Conservation (phyloP, 306 rosid genomes). For the Leucaena leucocephala region DNA sequence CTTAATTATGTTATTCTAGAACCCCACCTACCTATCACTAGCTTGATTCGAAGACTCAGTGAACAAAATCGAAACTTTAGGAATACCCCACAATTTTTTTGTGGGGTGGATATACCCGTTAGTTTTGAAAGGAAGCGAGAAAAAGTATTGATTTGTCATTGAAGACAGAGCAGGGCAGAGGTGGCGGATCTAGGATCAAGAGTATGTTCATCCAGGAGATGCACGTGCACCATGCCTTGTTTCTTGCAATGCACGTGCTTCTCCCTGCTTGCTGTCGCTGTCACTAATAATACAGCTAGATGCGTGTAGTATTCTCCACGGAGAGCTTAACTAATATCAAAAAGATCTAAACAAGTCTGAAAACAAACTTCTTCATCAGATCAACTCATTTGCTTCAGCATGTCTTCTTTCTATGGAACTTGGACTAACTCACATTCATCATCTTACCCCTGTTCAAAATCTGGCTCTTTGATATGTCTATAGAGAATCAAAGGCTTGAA, state of each 20-base stretch:
- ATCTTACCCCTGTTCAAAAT: not conserved
- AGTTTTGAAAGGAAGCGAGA: not conserved
- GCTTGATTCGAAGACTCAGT: not conserved
- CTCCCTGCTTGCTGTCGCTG: not conserved
- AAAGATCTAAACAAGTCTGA: not conserved
- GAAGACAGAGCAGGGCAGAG: not conserved
- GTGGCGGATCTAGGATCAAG: not conserved
- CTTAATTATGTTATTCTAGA: constrained; percentile 27
- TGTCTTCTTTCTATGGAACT: not conserved
- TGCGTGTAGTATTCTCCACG: not conserved
- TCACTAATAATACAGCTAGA: not conserved
- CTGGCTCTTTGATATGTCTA: not conserved
- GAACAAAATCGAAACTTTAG: not conserved
- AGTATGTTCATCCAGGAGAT: not conserved
- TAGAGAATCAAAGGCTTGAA: no score
- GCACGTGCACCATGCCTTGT: not conserved
- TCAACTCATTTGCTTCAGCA: not conserved
- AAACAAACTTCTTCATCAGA: not conserved
- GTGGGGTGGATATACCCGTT: no score
- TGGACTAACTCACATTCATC: not conserved
- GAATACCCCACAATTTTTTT: no score
- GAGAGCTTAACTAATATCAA: not conserved
- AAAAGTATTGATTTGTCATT: not conserved
- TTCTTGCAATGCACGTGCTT: constrained; percentile 13
- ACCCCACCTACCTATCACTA: constrained; percentile 28